phyloP scores from a whole-genome alignment of 768 basidiomycete genomes.

The Gymnopilus dilepis region DNA sequence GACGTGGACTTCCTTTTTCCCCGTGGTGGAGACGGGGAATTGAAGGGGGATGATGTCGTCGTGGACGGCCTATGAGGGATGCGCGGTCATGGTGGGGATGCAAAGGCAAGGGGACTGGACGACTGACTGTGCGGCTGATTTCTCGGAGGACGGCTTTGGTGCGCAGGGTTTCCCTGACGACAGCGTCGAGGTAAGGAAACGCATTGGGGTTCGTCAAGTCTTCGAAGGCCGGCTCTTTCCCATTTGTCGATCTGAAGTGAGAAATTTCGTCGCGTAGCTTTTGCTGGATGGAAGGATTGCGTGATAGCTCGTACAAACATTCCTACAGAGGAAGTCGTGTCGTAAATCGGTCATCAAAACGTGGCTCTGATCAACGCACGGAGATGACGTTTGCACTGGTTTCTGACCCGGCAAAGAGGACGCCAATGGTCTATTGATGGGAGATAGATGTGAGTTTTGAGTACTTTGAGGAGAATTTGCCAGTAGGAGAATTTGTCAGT shows the following conservation, averaged over 20 bases:
- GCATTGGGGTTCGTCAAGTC: neutral
- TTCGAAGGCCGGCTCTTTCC: neutral
- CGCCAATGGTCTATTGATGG: neutral
- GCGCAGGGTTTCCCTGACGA: constrained; percentile 2
- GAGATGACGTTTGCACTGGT: constrained; percentile 4
- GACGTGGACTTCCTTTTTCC: constrained; percentile 1
- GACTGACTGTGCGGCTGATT: constrained; percentile 1
- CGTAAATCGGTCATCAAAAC: neutral
- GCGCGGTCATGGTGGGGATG: no score
- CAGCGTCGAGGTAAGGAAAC: constrained; percentile 7
- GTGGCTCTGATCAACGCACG: neutral
- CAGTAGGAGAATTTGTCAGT: neutral
- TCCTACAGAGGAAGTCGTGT: neutral
- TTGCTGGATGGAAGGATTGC: neutral
- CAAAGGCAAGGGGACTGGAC: neutral
- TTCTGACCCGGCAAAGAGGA: constrained; percentile 10
- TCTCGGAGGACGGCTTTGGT: constrained; percentile 5
- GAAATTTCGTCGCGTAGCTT: constrained; percentile 1
- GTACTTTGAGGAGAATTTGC: neutral
- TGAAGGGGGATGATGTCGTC: constrained; percentile 9
- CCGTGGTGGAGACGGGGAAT: neutral
- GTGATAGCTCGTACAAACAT: constrained; percentile 4
- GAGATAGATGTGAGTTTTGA: no score
- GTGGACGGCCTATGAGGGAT: constrained; percentile 3
- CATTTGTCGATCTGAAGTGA: neutral